Evolutionary conservation across 164 flowering plant species (phyloP).

Genomic region (Nelumbo lutea): DNA sequence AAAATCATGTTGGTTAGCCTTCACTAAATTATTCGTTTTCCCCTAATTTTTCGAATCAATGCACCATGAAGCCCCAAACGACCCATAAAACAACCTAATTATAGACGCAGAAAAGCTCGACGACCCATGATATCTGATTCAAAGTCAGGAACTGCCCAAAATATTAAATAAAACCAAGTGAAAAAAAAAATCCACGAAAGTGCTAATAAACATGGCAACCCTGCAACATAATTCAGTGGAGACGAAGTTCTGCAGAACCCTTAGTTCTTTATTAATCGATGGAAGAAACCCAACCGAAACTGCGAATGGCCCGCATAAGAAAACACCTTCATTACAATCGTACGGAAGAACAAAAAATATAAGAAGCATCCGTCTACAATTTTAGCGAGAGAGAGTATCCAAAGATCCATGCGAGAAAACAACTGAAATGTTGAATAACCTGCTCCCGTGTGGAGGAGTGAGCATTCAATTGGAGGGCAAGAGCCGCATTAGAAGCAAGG

Average conservation of each 20-base stretch:
- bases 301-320: not conserved
- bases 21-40: too few species aligned
- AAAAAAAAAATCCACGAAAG: too few species aligned
- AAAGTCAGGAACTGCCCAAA: too few species aligned
- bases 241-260: too few species aligned
- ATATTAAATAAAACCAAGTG: too few species aligned
- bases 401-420: not conserved
- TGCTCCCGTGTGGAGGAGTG: conserved; percentile 78
- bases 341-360: not conserved
- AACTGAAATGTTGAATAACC: conserved; percentile 20
- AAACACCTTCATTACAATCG: not conserved
- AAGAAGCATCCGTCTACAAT: not conserved
- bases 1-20: too few species aligned
- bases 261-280: not conserved
- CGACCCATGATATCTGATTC: too few species aligned
- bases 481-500: conserved; percentile 83
- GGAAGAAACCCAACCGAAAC: not conserved
- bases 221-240: too few species aligned
- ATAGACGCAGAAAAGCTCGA: too few species aligned
- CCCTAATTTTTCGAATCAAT: too few species aligned
- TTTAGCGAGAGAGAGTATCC: not conserved
- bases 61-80: too few species aligned
- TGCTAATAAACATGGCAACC: not conserved
- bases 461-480: conserved; percentile 68
- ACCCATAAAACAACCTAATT: too few species aligned